phyloP scores from a whole-genome alignment of 805 yeast species.

The Grigorovia transvaalensis region DNA sequence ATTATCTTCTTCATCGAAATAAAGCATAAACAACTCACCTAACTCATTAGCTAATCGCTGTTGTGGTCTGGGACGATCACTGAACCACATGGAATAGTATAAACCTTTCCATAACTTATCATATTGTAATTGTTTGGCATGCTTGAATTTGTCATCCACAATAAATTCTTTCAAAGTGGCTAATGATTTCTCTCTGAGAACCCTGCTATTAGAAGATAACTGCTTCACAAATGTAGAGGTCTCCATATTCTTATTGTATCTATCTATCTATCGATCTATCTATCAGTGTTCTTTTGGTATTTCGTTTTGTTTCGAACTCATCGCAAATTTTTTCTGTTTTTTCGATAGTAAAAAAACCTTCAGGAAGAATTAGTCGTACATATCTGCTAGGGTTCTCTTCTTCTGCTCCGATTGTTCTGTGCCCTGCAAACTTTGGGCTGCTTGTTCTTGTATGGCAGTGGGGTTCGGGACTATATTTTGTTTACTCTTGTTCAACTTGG shows the following conservation, averaged over 20 bases:
- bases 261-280: too few relatives aligned
- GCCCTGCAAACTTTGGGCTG: constrained; percentile 16
- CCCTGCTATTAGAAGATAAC: constrained; percentile 70
- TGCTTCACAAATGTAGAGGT: constrained; percentile 57
- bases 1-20: constrained; percentile 24
- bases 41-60: constrained; percentile 68
- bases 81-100: constrained; percentile 91
- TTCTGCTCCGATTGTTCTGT: constrained; percentile 14
- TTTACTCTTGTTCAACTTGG: constrained; percentile 9
- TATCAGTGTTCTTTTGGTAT: too few relatives aligned
- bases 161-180: constrained; percentile 53
- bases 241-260: constrained; percentile 19
- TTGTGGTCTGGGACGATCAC: constrained; percentile 89
- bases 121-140: constrained; percentile 40
- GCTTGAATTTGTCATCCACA: constrained; percentile 34
- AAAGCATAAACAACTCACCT: constrained; percentile 36
- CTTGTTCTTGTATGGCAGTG: neutral
- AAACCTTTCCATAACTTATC: constrained; percentile 95
- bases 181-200: constrained; percentile 64
- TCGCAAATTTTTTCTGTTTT: constrained; percentile 3
- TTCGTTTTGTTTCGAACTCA: constrained; percentile 2
- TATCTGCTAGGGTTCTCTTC: constrained; percentile 10
- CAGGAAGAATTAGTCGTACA: constrained; percentile 16
- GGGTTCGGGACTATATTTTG: neutral
- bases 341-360: too few relatives aligned